Evolutionary conservation across 78 protist genomes (phyloP).

Genomic region (Dictyostelium brefeldianum): DNA sequence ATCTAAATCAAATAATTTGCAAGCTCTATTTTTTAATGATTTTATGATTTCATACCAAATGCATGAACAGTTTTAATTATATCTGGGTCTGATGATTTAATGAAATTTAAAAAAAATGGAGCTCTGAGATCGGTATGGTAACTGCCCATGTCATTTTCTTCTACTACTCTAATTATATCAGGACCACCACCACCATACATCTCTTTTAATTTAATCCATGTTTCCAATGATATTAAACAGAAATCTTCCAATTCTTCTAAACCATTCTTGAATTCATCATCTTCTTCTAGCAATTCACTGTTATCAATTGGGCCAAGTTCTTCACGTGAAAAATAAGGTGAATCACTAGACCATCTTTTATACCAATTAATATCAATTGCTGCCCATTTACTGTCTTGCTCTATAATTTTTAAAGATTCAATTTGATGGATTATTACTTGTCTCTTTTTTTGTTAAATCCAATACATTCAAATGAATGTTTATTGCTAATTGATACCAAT

Average conservation of each 20-base stretch:
- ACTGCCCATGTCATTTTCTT: no score
- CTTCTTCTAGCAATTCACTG: background rate
- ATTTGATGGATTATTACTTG: background rate
- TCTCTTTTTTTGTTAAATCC: background rate
- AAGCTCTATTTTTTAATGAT: no score
- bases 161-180: constrained; percentile 26
- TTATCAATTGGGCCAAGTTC: constrained; percentile 51
- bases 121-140: no score
- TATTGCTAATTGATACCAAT: no score
- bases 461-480: no score
- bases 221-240: background rate
- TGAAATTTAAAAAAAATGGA: no score
- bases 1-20: no score
- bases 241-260: background rate
- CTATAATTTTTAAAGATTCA: no score
- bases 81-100: no score
- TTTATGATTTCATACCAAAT: no score
- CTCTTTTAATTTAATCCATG: constrained; percentile 1
- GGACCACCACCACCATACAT: constrained; percentile 81
- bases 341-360: background rate
- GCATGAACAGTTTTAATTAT: no score
- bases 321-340: background rate
- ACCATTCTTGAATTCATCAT: background rate
- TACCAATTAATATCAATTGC: constrained; percentile 23
- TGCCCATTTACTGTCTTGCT: constrained; percentile 33